phyloP scores from a whole-genome alignment of 208 protist species.

The Phytomonas francai region DNA sequence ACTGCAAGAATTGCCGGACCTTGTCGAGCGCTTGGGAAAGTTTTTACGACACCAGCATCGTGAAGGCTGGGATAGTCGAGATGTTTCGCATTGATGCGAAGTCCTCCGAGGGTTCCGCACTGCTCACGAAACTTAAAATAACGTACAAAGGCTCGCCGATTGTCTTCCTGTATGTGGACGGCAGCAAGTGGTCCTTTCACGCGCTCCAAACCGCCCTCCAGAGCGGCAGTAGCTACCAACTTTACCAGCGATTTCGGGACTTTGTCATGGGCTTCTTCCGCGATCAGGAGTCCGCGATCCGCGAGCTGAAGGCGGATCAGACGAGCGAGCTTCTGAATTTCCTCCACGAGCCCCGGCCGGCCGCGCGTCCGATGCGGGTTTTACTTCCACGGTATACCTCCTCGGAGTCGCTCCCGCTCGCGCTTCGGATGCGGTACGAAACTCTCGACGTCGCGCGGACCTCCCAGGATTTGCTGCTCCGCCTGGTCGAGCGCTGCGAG shows the following conservation, averaged over 20 bases:
- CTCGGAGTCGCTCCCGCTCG: conserved; percentile 41
- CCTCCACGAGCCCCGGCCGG: conserved; percentile 34
- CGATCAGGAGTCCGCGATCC: conserved; percentile 25
- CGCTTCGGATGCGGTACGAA: conserved; percentile 45
- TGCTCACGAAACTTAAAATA: conserved; percentile 28
- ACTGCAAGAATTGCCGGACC: conserved; percentile 42
- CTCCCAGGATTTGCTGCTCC: conserved; percentile 37
- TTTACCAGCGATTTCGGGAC: conserved; percentile 39
- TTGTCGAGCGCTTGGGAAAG: conserved; percentile 64
- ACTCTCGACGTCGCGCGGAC: conserved; percentile 34
- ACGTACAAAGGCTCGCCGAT: conserved; percentile 11
- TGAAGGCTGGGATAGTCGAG: conserved; percentile 44
- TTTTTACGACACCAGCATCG: conserved; percentile 48
- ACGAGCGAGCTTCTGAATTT: conserved; percentile 35
- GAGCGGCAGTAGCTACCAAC: conserved; percentile 16
- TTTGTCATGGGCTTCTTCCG: conserved; percentile 79
- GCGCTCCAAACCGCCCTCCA: conserved; percentile 30
- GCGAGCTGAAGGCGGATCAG: conserved; percentile 18
- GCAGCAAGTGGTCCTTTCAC: conserved; percentile 46
- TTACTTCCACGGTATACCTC: conserved; percentile 26
- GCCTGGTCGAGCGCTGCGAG: conserved; percentile 69
- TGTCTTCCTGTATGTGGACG: conserved; percentile 64
- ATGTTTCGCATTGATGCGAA: conserved; percentile 79
- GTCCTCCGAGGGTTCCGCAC: conserved; percentile 27
- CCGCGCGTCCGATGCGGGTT: conserved; percentile 24